Evolutionary conservation across 108 stramenopile genomes (phyloP).

Genomic region (Cyclotella kingstonii): DNA sequence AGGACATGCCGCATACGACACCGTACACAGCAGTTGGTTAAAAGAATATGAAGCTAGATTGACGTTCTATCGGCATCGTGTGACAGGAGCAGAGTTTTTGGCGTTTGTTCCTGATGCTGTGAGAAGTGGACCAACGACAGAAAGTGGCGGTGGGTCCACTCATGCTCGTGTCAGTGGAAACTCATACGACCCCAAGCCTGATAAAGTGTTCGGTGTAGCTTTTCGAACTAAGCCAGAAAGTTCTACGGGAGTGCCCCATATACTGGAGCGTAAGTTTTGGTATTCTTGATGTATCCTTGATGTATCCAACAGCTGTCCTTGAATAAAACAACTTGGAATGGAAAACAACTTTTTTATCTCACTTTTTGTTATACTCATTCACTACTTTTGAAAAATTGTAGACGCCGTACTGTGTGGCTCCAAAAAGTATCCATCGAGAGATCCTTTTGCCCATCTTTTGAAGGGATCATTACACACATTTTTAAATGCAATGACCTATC

Average conservation of each 20-base stretch:
- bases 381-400: slow-evolving; percentile 4
- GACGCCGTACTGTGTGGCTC: slow-evolving; percentile 91
- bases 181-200: slow-evolving; percentile 58
- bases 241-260: slow-evolving; percentile 87
- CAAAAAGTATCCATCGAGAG: slow-evolving; percentile 84
- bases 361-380: background rate
- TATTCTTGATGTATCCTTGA: slow-evolving; percentile 16
- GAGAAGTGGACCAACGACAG: background rate
- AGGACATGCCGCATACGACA: slow-evolving; percentile 25
- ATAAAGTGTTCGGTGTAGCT: slow-evolving; percentile 94
- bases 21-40: slow-evolving; percentile 10
- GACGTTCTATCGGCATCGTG: slow-evolving; percentile 68
- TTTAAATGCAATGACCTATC: slow-evolving; percentile 92
- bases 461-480: slow-evolving; percentile 92
- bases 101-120: slow-evolving; percentile 60
- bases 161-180: background rate
- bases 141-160: background rate
- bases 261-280: slow-evolving; percentile 71
- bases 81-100: slow-evolving; percentile 72
- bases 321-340: no score
- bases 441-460: slow-evolving; percentile 90
- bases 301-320: background rate
- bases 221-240: slow-evolving; percentile 88
- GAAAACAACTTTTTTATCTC: background rate
- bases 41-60: slow-evolving; percentile 28